phyloP scores from a whole-genome alignment of 1,284 basidiomycete genomes.

The Acaromyces ingoldii region DNA sequence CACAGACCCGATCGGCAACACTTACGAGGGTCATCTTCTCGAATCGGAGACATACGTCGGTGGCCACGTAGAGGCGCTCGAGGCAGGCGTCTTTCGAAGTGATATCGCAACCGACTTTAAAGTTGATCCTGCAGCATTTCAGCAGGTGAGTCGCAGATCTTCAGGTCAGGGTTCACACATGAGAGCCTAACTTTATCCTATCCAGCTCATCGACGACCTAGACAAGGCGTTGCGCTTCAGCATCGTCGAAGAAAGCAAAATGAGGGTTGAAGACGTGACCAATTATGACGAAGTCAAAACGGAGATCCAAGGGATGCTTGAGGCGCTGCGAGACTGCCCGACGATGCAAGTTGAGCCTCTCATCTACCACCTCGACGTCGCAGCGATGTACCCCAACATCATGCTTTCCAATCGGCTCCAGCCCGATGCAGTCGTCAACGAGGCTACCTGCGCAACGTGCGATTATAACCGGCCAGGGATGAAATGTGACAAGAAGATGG shows the following conservation, averaged over 20 bases:
- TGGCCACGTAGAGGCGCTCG: slow-evolving; percentile 95
- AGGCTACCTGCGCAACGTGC: slow-evolving; percentile 93
- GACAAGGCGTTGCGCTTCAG: slow-evolving; percentile 86
- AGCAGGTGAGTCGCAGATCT: slow-evolving; percentile 65
- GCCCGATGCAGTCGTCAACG: slow-evolving; percentile 95
- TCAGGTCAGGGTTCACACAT: not conserved
- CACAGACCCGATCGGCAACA: slow-evolving; percentile 84
- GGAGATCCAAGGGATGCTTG: slow-evolving; percentile 72
- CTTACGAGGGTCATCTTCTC: slow-evolving; percentile 91
- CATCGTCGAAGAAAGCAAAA: slow-evolving; percentile 79
- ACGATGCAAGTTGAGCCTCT: slow-evolving; percentile 82
- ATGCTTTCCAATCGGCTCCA: slow-evolving; percentile 99
- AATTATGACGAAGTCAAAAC: slow-evolving; percentile 92
- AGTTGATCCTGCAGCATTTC: slow-evolving; percentile 78
- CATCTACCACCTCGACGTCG: slow-evolving; percentile 98
- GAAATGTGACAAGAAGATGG: slow-evolving; percentile 84
- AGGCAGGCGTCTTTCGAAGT: slow-evolving; percentile 95
- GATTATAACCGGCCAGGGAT: slow-evolving; percentile 97
- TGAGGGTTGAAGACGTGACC: slow-evolving; percentile 74
- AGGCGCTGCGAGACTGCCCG: slow-evolving; percentile 85
- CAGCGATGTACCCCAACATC: slow-evolving; percentile 99
- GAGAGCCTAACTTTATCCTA: not conserved
- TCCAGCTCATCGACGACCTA: slow-evolving; percentile 84
- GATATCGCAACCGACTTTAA: slow-evolving; percentile 96
- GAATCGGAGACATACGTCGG: slow-evolving; percentile 98